A percentile compares a stretch with the other conserved stretches of the same genome.
phyloP scores from a whole-genome alignment of 768 basidiomycete genomes.

The Gloeophyllum trabeum region DNA sequence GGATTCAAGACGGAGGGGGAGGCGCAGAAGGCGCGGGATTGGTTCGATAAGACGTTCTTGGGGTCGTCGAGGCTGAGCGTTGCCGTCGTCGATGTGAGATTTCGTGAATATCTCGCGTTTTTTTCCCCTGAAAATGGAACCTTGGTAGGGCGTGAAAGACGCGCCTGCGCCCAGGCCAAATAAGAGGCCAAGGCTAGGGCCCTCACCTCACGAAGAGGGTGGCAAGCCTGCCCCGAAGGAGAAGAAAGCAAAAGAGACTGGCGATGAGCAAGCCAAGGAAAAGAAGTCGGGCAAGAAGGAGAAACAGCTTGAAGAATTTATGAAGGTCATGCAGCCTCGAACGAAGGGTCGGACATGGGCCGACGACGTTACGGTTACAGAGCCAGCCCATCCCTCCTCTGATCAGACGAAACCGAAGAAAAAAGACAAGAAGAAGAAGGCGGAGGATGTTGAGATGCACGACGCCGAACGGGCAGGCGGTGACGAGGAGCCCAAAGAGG shows the following conservation, averaged over 20 bases:
- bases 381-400: constrained; percentile 4
- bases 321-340: constrained; percentile 64
- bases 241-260: no score
- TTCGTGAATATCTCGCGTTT: constrained; percentile 1
- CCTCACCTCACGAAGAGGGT: constrained; percentile 15
- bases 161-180: constrained; percentile 58
- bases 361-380: constrained; percentile 27
- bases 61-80: constrained; percentile 72
- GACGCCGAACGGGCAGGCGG: constrained; percentile 7
- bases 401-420: constrained; percentile 1
- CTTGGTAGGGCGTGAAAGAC: constrained; percentile 52
- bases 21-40: constrained; percentile 63
- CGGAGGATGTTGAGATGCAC: constrained; percentile 3
- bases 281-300: constrained; percentile 11
- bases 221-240: constrained; percentile 5
- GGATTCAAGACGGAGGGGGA: constrained; percentile 80
- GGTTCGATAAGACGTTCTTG: constrained; percentile 80
- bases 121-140: constrained; percentile 1
- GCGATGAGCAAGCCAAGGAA: no score
- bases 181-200: constrained; percentile 49
- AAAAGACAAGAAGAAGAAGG: constrained; percentile 7
- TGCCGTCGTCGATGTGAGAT: constrained; percentile 62
- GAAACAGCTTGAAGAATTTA: constrained; percentile 47
- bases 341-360: constrained; percentile 56
- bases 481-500: constrained; percentile 15